These are phyloP conservation scores for Rhipidocladum racemiflorum DNA, from an alignment of 176 grass and related monocot species.

Conservation along the genomic window DNA sequence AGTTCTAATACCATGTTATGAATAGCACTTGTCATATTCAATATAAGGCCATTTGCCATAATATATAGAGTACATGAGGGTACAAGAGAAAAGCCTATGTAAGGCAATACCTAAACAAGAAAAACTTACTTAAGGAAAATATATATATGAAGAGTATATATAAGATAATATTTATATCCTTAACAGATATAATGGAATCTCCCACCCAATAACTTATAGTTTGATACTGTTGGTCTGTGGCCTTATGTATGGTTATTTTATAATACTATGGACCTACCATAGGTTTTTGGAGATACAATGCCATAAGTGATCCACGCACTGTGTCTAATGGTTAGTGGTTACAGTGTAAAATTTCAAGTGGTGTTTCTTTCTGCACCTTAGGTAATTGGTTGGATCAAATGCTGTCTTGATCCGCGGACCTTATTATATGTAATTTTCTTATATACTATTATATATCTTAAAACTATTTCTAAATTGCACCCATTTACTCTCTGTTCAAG, in stretches of 20 bases:
- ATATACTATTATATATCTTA: neutral
- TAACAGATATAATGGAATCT: neutral
- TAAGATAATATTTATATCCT: too few species aligned
- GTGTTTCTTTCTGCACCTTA: neutral
- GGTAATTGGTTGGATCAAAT: constrained; percentile 7
- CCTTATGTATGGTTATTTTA: neutral
- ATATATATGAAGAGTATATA: too few species aligned
- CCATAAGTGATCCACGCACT: neutral
- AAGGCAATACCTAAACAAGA: too few species aligned
- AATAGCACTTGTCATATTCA: too few species aligned
- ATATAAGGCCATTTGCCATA: too few species aligned
- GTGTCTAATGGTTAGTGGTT: neutral
- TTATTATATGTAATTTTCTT: neutral
- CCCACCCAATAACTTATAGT: neutral
- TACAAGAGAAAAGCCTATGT: too few species aligned
- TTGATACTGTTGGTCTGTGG: neutral
- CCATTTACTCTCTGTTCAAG: neutral
- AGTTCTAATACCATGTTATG: too few species aligned
- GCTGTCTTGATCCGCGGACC: neutral
- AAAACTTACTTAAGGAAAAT: too few species aligned
- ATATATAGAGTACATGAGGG: too few species aligned
- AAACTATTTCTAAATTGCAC: neutral
- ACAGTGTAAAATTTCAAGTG: constrained; percentile 2
- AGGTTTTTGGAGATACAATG: constrained; percentile 3
- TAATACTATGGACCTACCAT: neutral